A percentile compares a stretch with the other conserved stretches of the same genome.
Conservation (phyloP, 495 filamentous ascomycete genomes). For the Aspergillus mulundensis region DNA sequence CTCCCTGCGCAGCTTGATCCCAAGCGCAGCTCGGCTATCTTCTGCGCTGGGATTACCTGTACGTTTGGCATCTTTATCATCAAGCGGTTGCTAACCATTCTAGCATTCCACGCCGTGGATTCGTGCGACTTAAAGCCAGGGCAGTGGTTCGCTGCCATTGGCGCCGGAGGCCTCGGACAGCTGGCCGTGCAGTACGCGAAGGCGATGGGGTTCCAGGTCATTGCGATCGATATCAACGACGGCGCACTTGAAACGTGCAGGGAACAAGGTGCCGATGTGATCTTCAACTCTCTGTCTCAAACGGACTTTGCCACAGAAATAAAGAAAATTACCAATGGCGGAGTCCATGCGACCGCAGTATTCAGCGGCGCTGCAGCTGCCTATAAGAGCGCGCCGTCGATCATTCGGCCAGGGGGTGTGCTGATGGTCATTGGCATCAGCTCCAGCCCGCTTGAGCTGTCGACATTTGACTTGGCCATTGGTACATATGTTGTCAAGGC, state of each 20-base stretch:
- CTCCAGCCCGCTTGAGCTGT: background rate
- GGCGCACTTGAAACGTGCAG: constrained; percentile 65
- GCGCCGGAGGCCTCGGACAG: constrained; percentile 57
- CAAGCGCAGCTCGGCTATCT: background rate
- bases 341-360: constrained; percentile 12
- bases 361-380: constrained; percentile 14
- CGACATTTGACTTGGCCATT: background rate
- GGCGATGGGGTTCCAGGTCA: constrained; percentile 72
- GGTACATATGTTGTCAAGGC: background rate
- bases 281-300: constrained; percentile 4
- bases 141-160: constrained; percentile 11
- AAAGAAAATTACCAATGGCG: background rate
- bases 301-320: background rate
- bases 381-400: constrained; percentile 2
- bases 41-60: constrained; percentile 16
- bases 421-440: background rate
- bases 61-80: background rate
- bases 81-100: background rate
- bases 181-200: constrained; percentile 76
- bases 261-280: constrained; percentile 54
- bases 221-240: constrained; percentile 74
- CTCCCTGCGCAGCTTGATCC: constrained; percentile 6
- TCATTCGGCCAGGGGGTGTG: background rate
- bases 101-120: constrained; percentile 14
- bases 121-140: constrained; percentile 5